Conservation (phyloP, 1,284 basidiomycete genomes). For the Xerocomus nothofagi region DNA sequence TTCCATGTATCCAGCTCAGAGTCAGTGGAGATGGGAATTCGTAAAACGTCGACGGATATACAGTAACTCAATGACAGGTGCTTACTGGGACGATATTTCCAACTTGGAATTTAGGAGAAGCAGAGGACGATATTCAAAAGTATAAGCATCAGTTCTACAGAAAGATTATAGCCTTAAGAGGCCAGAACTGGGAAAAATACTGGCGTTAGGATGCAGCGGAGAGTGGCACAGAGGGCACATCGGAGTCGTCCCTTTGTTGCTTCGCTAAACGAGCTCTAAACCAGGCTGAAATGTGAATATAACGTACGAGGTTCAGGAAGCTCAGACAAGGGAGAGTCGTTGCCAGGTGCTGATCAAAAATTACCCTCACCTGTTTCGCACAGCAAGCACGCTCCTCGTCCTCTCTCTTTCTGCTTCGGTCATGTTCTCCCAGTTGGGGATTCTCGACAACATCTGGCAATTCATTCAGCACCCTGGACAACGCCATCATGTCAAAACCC, state of each 20-base stretch:
- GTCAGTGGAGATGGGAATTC: not conserved
- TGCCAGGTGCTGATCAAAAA: not conserved
- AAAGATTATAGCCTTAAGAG: not conserved
- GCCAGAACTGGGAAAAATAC: not conserved
- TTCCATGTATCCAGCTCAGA: not conserved
- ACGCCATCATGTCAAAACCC: conserved; percentile 11
- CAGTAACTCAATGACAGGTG: not conserved
- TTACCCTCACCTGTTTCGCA: conserved; percentile 46
- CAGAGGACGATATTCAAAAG: not conserved
- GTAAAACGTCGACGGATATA: too few relatives aligned
- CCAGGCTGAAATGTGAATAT: not conserved
- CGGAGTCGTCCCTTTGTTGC: not conserved
- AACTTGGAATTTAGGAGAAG: not conserved
- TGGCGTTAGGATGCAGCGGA: conserved; percentile 1
- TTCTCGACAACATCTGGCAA: conserved; percentile 49
- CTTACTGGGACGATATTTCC: not conserved
- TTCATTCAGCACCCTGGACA: not conserved
- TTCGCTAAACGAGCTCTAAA: conserved; percentile 13
- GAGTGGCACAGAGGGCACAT: conserved; percentile 1
- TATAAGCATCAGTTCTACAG: not conserved
- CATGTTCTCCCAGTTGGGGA: conserved; percentile 56
- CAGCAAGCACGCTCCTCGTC: conserved; percentile 46
- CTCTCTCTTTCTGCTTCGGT: conserved; percentile 48
- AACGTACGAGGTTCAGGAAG: too few relatives aligned
- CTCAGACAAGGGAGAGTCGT: not conserved